Evolutionary conservation across 192 early-diverging fungal species (phyloP).

Genomic region (Coemansia sp.): DNA sequence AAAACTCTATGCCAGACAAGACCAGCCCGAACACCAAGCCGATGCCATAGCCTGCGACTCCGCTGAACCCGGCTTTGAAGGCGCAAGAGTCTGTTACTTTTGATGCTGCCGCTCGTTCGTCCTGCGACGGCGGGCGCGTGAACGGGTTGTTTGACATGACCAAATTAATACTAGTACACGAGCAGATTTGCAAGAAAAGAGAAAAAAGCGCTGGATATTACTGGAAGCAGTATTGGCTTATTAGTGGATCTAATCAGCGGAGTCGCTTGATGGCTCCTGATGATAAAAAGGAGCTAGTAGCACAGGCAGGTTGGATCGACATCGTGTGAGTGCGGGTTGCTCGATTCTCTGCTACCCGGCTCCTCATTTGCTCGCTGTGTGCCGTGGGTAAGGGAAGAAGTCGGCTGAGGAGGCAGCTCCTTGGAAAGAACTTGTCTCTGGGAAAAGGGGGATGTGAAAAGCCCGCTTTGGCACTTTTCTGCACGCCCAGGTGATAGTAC

Average conservation of each 20-base stretch:
- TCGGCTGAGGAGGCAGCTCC: neutral
- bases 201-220: neutral
- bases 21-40: constrained; percentile 90
- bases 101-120: constrained; percentile 39
- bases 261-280: neutral
- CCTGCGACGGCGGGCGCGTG: constrained; percentile 28
- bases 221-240: neutral
- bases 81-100: constrained; percentile 67
- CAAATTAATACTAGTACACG: neutral
- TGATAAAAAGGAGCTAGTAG: neutral
- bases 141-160: constrained; percentile 40
- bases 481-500: too few relatives aligned
- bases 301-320: neutral
- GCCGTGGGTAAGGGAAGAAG: neutral
- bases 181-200: neutral
- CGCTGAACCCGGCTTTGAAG: constrained; percentile 68
- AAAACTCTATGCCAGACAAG: constrained; percentile 87
- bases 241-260: neutral
- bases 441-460: too few relatives aligned
- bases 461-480: too few relatives aligned
- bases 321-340: neutral
- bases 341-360: neutral
- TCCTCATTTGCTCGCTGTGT: neutral
- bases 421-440: too few relatives aligned
- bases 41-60: constrained; percentile 78